Base-by-base conservation (phyloP, 1,139 yeast genomes). In the Pneumocystis jirovecii region DNA sequence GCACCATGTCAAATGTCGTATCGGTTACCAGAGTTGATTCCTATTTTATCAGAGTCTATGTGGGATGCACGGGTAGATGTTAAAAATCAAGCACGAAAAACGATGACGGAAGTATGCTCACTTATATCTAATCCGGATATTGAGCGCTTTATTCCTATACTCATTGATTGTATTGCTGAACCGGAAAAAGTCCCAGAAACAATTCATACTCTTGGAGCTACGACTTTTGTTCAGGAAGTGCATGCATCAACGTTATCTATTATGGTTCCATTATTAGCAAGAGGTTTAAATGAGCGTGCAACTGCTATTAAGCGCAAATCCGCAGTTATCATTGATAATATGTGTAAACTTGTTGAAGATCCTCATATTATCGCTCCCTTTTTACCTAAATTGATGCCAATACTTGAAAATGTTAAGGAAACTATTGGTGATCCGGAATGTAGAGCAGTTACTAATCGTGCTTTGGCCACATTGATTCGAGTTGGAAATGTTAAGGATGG, bases 401-500 rank as follows among this genome's bases (percentile, higher is more conserved):
- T 97, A 76, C 85, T 93, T 80, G 89, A 89, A 85, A 79, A 85
- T 78, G 93, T 93, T 89, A 85, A 86, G 82, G 81, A 88, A 77
- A 89, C 89, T 82, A 89, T 93, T 82, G 98, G 98, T 78, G 98
- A 93, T 81, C 98, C 98, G 77, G 98, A 93, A 83, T 98, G 97
- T 73, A 95, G 98, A 84, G 95, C 88, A 71, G 97, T 93, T 77
- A 93, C 98, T 75, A 82, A 84, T 77, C 91, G 97, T 83, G 98
- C 96, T 76, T 85, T 93, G 81, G 86, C 82, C 86, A 93, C 98
- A 74, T 87, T 93, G 79, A 89, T 88, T 85, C 90, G 97, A 84
- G 98, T 93, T 76, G 98, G 97, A 87, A 91, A 87, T 79, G 89
- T 93, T 75, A 91, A 81, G 69, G 87, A 86, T 75, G 97, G 90